Percentiles rank a stretch among this genome's conserved stretches.
These are phyloP conservation scores for Helicocarpus griseus DNA, from an alignment of 2,329 filamentous ascomycete species.

Conservation along the genomic window DNA sequence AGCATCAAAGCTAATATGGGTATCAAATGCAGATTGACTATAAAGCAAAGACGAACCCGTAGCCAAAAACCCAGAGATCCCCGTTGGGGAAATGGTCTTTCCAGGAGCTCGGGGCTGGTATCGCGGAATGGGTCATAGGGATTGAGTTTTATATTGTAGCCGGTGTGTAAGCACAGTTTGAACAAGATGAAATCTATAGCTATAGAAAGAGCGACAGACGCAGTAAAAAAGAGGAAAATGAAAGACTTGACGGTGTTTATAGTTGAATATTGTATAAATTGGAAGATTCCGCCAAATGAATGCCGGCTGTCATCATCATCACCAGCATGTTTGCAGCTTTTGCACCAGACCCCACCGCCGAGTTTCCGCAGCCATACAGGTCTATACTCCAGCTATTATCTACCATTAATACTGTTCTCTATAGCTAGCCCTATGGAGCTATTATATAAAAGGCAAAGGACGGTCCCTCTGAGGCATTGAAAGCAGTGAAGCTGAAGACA, in stretches of 20 bases:
- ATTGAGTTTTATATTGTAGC: neutral
- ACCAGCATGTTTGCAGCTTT: neutral
- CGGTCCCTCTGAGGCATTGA: too few species aligned
- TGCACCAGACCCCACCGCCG: neutral
- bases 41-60: slow-evolving; percentile 56
- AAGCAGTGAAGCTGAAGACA: too few species aligned
- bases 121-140: neutral
- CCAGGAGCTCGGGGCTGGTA: slow-evolving; percentile 25
- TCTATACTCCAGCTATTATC: too few species aligned
- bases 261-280: neutral
- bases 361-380: too few species aligned
- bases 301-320: neutral
- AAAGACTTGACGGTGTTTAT: neutral
- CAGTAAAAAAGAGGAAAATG: neutral
- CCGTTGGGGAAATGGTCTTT: slow-evolving; percentile 36
- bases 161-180: neutral
- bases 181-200: neutral
- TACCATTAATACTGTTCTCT: too few species aligned
- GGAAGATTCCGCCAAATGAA: neutral
- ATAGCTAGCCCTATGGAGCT: too few species aligned
- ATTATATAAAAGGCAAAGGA: too few species aligned
- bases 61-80: slow-evolving; percentile 95
- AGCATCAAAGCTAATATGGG: too few species aligned
- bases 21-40: too few species aligned
- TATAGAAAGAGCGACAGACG: neutral